Base-by-base conservation (phyloP, 106 monocot species). In the Apostasia shenzhenica region DNA sequence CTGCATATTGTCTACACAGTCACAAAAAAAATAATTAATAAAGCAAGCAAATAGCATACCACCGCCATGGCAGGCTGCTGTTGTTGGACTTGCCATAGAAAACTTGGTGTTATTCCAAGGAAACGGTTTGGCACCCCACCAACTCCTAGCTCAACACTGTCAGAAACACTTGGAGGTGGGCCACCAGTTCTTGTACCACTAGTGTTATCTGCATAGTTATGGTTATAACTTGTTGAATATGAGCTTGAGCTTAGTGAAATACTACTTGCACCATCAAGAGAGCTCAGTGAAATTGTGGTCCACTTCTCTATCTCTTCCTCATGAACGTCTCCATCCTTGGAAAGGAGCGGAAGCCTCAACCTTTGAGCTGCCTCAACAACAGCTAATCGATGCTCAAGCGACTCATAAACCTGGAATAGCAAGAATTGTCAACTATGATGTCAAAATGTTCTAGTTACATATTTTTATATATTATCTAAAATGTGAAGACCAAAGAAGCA, bases 351-450 rank as follows among this genome's bases (percentile, higher is more conserved):
- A 54, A 99, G 92, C 67, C 99, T 87, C 71, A 99, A 80, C 41
- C 93, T 87, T 73, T 99, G 99, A 79, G 99, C 84, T 14, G 99
- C 93, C 76, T 99, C 99, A 69, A 93, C 84, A 69, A 90, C 90
- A 50, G 67, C 64, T 57, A 99, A 60, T 39, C 76, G 81, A 71
- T 93, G 93, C 75, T 99, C 92, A 59, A 99, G 90, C 11, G 89
- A 80, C 53, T 87, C 87, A 64, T 90, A 93, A 13, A 93, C 89
- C 99, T 99, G 80, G 45, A 71, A 62, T 4, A 52, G 1, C 10
- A 14, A 72, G 51, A 68, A 1, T 58, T 50, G 26, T 61, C 61
- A 67, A 62, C 62, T 41, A 38, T 38, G 37, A 59, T 39, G 12
- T 55, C 40, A 3, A 47, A 71, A 14, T n/a, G 8, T 12, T 14